Percentiles rank a stretch among this genome's conserved stretches.
These are phyloP conservation scores for Volvox africanus DNA, from an alignment of 139 green algal species.

Conservation along the genomic window DNA sequence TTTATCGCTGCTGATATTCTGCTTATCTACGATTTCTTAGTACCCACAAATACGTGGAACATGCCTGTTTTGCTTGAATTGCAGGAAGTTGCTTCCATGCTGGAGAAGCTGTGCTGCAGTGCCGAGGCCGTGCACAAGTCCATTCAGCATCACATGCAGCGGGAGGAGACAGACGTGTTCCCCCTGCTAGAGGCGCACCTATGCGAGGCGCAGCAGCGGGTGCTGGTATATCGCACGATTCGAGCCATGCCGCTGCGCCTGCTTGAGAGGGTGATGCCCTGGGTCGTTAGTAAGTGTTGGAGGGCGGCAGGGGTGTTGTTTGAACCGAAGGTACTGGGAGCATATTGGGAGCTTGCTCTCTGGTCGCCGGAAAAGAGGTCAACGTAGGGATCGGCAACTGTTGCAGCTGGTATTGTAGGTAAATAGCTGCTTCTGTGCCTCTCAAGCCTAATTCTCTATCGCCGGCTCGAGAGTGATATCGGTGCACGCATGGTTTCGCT, in stretches of 20 bases:
- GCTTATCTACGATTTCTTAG: no score
- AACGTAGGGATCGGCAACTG: no score
- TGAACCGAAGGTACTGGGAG: not conserved
- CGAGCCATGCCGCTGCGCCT: slow-evolving; percentile 94
- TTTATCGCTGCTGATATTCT: no score
- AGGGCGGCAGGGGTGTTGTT: not conserved
- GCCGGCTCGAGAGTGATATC: no score
- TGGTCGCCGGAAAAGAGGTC: no score
- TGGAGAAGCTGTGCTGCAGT: slow-evolving; percentile 69
- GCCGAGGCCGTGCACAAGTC: slow-evolving; percentile 63
- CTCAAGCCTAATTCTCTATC: no score
- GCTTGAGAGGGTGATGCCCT: slow-evolving; percentile 94
- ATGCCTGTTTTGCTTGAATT: not conserved
- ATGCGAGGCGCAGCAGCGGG: slow-evolving; percentile 83
- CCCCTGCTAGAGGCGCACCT: slow-evolving; percentile 81
- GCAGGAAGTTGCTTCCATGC: slow-evolving; percentile 75
- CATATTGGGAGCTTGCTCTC: not conserved
- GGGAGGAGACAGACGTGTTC: slow-evolving; percentile 89
- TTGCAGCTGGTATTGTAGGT: no score
- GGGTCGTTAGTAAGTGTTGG: slow-evolving; percentile 76
- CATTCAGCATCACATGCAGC: slow-evolving; percentile 71
- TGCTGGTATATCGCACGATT: slow-evolving; percentile 91
- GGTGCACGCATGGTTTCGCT: no score
- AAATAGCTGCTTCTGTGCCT: no score
- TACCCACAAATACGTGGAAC: no score